A percentile compares a stretch with the other conserved stretches of the same genome.
Evolutionary conservation across 176 grass and related monocot genomes (phyloP).

Genomic region (Phyllostachys edulis): DNA sequence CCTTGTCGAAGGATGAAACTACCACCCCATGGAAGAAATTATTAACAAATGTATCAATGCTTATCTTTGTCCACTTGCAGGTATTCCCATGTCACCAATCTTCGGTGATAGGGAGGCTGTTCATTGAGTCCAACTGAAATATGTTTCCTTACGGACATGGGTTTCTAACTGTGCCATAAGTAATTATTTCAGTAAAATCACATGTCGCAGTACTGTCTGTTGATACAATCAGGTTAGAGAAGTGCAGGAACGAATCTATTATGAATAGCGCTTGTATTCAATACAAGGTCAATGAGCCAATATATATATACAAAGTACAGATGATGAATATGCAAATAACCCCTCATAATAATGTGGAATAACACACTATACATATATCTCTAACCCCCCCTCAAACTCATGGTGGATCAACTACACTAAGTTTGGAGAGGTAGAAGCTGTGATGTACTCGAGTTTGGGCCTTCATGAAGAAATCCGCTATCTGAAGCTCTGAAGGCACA

Average conservation of each 20-base stretch:
- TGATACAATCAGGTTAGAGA: conserved; percentile 8
- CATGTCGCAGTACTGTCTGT: background rate
- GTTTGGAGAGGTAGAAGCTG: too few relatives aligned
- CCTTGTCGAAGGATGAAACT: conserved; percentile 30
- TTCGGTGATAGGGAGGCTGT: conserved; percentile 29
- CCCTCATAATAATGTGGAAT: too few relatives aligned
- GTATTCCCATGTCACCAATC: conserved; percentile 46
- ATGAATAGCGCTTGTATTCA: too few relatives aligned
- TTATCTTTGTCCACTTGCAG: conserved; percentile 28
- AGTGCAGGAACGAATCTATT: conserved; percentile 12
- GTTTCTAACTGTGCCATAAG: conserved; percentile 48
- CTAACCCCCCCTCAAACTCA: too few relatives aligned
- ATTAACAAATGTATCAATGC: conserved; percentile 9
- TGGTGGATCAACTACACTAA: too few relatives aligned
- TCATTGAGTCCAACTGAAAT: conserved; percentile 47
- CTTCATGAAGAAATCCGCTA: too few relatives aligned
- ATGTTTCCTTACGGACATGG: conserved; percentile 54
- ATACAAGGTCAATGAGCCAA: too few relatives aligned
- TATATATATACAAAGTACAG: too few relatives aligned
- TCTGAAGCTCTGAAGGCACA: too few relatives aligned
- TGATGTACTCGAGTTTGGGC: too few relatives aligned
- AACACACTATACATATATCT: too few relatives aligned
- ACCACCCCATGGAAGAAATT: conserved; percentile 16
- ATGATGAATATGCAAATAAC: too few relatives aligned
- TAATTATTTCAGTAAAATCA: conserved; percentile 40